These are phyloP conservation scores for Manihot esculenta DNA, from an alignment of 441 rosid genomes.

Conservation along the genomic window DNA sequence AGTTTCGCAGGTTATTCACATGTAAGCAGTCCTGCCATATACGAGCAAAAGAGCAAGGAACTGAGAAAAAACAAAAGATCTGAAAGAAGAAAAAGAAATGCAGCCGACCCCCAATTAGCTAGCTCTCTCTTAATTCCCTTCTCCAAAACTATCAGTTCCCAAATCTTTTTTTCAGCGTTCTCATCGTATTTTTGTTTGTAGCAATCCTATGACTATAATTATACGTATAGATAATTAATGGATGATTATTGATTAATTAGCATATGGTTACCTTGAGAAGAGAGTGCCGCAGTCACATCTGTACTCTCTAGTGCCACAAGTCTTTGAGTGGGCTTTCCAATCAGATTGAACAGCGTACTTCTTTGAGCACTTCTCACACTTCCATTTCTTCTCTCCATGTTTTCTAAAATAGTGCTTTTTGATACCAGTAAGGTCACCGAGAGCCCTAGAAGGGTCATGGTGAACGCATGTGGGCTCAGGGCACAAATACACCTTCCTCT, in stretches of 20 bases:
- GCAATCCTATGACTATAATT: neutral
- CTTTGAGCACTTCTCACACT: conserved; percentile 88
- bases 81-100: neutral
- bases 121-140: neutral
- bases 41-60: neutral
- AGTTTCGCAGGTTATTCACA: conserved; percentile 53
- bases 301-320: conserved; percentile 90
- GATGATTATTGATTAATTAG: neutral
- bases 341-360: conserved; percentile 94
- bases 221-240: neutral
- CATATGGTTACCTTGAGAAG: conserved; percentile 65
- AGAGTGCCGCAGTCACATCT: conserved; percentile 93
- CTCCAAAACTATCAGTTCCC: neutral
- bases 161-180: neutral
- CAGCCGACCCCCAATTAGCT: too few relatives aligned
- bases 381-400: conserved; percentile 96
- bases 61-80: neutral
- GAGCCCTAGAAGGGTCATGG: conserved; percentile 93
- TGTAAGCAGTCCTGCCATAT: conserved; percentile 29
- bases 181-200: conserved; percentile 14
- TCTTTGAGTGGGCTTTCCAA: conserved; percentile 96
- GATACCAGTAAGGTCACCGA: conserved; percentile 96
- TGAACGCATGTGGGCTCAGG: conserved; percentile 97
- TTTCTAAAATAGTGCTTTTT: conserved; percentile 87
- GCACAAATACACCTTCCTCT: conserved; percentile 87